phyloP scores from a whole-genome alignment of 108 stramenopile genomes.

The Seminavis robusta region DNA sequence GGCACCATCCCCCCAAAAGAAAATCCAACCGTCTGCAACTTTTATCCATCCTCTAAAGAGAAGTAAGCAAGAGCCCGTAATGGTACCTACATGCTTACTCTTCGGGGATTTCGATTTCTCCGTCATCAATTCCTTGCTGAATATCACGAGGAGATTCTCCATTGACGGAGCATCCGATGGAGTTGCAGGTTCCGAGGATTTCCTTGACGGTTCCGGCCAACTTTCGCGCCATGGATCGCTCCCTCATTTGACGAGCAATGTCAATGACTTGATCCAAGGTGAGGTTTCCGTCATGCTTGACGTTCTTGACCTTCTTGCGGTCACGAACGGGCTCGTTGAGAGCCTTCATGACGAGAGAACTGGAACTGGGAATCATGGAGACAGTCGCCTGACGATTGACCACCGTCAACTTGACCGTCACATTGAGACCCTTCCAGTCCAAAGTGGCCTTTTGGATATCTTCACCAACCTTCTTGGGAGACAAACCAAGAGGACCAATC shows the following conservation, averaged over 20 bases:
- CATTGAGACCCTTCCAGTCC: conserved; percentile 99
- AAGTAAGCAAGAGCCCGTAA: too few species aligned
- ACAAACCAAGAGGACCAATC: conserved; percentile 99
- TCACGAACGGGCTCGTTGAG: conserved; percentile 99
- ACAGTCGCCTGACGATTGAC: conserved; percentile 99
- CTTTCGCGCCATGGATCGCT: conserved; percentile 94
- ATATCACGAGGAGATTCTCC: conserved; percentile 95
- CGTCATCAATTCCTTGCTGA: conserved; percentile 88
- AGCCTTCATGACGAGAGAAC: conserved; percentile 99
- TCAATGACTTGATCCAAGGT: conserved; percentile 98
- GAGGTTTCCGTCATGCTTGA: conserved; percentile 99
- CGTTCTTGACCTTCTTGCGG: conserved; percentile 99
- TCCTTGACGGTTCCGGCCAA: conserved; percentile 98
- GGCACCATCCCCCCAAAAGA: too few species aligned
- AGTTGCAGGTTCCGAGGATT: conserved; percentile 98
- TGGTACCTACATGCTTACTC: conserved; percentile 70
- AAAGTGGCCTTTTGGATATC: conserved; percentile 99
- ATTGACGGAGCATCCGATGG: conserved; percentile 99
- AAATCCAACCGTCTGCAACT: too few species aligned
- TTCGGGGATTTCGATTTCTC: conserved; percentile 90
- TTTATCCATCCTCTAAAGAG: too few species aligned
- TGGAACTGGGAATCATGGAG: conserved; percentile 95
- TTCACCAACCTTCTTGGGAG: conserved; percentile 99
- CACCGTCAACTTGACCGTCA: conserved; percentile 99
- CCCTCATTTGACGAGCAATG: conserved; percentile 97